Evolutionary conservation across 345 rosid species (phyloP).

Genomic region (Lumnitzera racemosa): DNA sequence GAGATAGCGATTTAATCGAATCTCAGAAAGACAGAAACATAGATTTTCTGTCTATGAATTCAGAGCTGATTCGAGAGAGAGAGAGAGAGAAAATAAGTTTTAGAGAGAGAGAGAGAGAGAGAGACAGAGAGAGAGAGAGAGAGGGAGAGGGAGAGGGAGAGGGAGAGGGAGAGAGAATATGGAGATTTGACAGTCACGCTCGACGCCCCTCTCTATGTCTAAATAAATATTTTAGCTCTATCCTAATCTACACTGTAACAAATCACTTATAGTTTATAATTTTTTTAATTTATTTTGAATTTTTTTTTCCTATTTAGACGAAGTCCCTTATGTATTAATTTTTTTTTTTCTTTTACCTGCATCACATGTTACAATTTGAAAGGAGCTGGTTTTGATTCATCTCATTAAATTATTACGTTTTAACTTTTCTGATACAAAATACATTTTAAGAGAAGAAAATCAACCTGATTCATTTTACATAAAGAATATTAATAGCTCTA

Average conservation of each 20-base stretch:
- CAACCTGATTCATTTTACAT: too few species aligned
- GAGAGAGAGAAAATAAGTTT: constrained; percentile 8
- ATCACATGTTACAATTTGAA: too few species aligned
- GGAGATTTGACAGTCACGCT: constrained; percentile 17
- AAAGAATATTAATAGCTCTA: too few species aligned
- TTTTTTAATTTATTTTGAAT: not conserved
- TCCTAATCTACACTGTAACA: constrained; percentile 5
- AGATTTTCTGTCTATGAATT: constrained; percentile 1
- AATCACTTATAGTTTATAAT: constrained; percentile 1
- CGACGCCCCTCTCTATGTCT: constrained; percentile 7
- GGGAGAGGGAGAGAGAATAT: constrained; percentile 8
- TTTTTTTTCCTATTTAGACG: not conserved
- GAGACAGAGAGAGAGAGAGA: too few species aligned
- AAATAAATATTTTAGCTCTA: constrained; percentile 4
- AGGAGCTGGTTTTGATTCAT: too few species aligned
- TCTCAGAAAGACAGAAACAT: not conserved
- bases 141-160: too few species aligned
- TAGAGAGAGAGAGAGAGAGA: too few species aligned
- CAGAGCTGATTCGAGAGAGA: constrained; percentile 7
- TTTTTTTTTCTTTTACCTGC: too few species aligned
- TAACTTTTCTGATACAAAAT: too few species aligned
- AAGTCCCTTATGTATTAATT: too few species aligned
- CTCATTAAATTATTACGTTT: too few species aligned
- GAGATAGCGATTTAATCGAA: constrained; percentile 7
- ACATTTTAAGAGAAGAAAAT: too few species aligned